A percentile compares a stretch with the other conserved stretches of the same genome.
These are phyloP conservation scores for Physaria fendleri DNA, from an alignment of 345 rosid species.

Conservation along the genomic window DNA sequence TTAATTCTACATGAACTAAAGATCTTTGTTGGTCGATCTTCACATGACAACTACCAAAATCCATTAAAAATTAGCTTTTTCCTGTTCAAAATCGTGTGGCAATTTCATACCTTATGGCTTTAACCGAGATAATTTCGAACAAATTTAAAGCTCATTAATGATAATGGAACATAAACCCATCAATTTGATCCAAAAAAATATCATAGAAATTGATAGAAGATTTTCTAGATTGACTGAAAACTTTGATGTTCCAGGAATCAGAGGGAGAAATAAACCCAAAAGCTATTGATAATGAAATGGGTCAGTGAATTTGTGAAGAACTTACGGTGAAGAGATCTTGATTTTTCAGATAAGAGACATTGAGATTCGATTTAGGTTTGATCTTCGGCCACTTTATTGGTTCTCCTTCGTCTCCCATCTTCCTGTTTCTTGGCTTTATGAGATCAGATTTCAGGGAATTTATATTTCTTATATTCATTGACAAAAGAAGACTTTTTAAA, in stretches of 20 bases:
- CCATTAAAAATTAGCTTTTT: not conserved
- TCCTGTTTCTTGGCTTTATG: conserved; percentile 30
- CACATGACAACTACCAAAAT: not conserved
- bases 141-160: not conserved
- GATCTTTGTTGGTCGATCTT: not conserved
- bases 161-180: not conserved
- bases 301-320: not conserved
- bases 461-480: conserved; percentile 3
- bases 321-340: conserved; percentile 68
- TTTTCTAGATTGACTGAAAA: not conserved
- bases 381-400: conserved; percentile 54
- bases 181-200: not conserved
- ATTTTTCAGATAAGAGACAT: conserved; percentile 44
- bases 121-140: not conserved
- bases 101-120: not conserved
- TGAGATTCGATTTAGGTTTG: conserved; percentile 50
- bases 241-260: not conserved
- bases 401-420: conserved; percentile 43
- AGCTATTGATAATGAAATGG: not conserved
- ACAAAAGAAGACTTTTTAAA: no score
- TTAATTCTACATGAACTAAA: not conserved
- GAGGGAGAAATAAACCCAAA: not conserved
- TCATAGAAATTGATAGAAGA: not conserved
- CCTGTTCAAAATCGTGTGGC: not conserved
- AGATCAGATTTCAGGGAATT: not conserved